A percentile compares a stretch with the other conserved stretches of the same genome.
Conservation (phyloP, 495 filamentous ascomycete genomes). For the Aspergillus baeticus region DNA sequence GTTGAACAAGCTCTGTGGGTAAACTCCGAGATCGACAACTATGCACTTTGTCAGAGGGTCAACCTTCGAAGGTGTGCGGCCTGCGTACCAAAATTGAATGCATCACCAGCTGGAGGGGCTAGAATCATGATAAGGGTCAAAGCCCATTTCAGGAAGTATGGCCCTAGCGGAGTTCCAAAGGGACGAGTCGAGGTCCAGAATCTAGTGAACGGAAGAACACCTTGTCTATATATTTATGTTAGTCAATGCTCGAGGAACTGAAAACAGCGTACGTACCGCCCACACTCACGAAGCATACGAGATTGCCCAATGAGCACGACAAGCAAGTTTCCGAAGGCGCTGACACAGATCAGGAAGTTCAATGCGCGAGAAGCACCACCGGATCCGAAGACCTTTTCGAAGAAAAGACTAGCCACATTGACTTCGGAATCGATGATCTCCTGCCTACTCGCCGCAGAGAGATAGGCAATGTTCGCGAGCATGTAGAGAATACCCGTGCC, state of each 20-base stretch:
- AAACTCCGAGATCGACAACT: slow-evolving; percentile 55
- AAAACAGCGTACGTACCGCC: slow-evolving; percentile 27
- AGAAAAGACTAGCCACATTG: slow-evolving; percentile 58
- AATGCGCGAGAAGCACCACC: slow-evolving; percentile 49
- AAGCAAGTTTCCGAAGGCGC: slow-evolving; percentile 63
- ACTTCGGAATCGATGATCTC: slow-evolving; percentile 52
- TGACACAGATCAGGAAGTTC: slow-evolving; percentile 61
- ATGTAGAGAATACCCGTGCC: slow-evolving; percentile 56
- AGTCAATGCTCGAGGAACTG: background rate
- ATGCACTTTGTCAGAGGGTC: background rate
- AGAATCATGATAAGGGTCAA: slow-evolving; percentile 64
- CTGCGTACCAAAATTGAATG: slow-evolving; percentile 56
- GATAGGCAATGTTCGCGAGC: slow-evolving; percentile 62
- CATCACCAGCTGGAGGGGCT: slow-evolving; percentile 65
- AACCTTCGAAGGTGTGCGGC: background rate
- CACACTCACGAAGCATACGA: slow-evolving; percentile 60
- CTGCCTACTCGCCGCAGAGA: slow-evolving; percentile 54
- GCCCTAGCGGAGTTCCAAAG: slow-evolving; percentile 60
- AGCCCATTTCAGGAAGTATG: slow-evolving; percentile 57
- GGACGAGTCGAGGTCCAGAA: slow-evolving; percentile 66
- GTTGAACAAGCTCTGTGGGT: slow-evolving; percentile 54
- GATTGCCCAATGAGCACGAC: slow-evolving; percentile 58
- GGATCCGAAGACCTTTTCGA: slow-evolving; percentile 57
- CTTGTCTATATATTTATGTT: slow-evolving; percentile 47
- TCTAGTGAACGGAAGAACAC: slow-evolving; percentile 59